phyloP scores from a whole-genome alignment of 768 basidiomycete species.

The Suillus paluster region DNA sequence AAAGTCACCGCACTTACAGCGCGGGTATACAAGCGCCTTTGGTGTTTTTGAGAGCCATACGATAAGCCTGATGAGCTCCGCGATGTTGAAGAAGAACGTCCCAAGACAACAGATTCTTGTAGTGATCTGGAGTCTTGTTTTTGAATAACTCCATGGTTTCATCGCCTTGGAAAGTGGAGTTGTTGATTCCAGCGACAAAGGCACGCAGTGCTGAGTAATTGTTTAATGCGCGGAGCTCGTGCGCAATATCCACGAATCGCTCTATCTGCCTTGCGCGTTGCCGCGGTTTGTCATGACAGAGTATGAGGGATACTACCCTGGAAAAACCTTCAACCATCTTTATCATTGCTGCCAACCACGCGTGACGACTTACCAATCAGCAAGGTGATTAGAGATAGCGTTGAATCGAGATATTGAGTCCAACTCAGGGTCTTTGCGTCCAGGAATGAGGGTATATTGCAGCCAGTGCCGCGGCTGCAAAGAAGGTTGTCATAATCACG shows the following conservation, averaged over 20 bases:
- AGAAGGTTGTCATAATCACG: constrained; percentile 6
- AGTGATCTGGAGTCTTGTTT: constrained; percentile 63
- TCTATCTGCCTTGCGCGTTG: constrained; percentile 82
- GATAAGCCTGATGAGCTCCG: constrained; percentile 88
- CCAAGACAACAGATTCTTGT: constrained; percentile 81
- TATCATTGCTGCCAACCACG: not conserved
- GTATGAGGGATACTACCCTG: constrained; percentile 90
- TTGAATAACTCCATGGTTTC: constrained; percentile 79
- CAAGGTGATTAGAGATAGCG: constrained; percentile 79
- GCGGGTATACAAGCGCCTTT: constrained; percentile 89
- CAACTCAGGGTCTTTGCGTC: constrained; percentile 62
- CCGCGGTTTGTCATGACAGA: constrained; percentile 82
- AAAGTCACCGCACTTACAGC: constrained; percentile 49
- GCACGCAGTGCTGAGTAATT: constrained; percentile 95
- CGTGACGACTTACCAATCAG: constrained; percentile 65
- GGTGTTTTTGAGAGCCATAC: constrained; percentile 83
- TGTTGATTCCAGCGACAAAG: constrained; percentile 92
- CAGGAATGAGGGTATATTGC: constrained; percentile 72
- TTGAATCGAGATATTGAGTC: constrained; percentile 80
- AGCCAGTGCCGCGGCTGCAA: constrained; percentile 87
- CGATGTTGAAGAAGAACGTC: constrained; percentile 82
- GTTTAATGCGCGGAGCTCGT: constrained; percentile 77
- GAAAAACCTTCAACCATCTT: constrained; percentile 13
- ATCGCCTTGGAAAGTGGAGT: constrained; percentile 77
- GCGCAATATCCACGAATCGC: constrained; percentile 85